Base-by-base conservation (phyloP, 2,329 filamentous ascomycete genomes). In the Teratosphaeria destructans region DNA sequence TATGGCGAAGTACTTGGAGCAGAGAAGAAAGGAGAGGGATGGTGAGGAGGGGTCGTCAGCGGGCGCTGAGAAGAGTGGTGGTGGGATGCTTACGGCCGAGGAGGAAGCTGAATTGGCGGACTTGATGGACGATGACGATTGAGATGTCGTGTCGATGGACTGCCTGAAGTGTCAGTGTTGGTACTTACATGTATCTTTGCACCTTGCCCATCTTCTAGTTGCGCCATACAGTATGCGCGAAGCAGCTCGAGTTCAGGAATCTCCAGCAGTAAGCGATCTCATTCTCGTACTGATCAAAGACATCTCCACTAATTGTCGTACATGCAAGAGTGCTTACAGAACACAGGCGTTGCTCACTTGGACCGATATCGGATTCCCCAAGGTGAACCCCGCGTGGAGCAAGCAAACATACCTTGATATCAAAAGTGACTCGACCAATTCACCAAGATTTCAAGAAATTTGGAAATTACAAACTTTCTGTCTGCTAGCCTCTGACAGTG, bases 91-190 rank as follows among this genome's bases (percentile, higher is more conserved):
- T 74, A 96, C 91, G 5, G 87, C 84, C 12, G 93, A 97, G 67
- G 94, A 99, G 73, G 93, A 97, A 74, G 87, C 88, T 4, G 94
- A 97, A 73, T 78, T 99, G 64, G 92, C 90, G 14, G 94, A 92
- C 64, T 76, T 99, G 71, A 89, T 99, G 89, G 90, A 86, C 59
- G 86, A 90, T 63, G 80, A 83, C 34, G 55, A 61, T 1, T 49
- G n/a, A 49, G 43, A n/a, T 49, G 8, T 19, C 43, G 43, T 23
- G 19, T 49, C 19, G 6, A 19, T 6, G 19, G 19, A 49, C 2
- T 5, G 16, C 8, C 5, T 49, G 43, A 23, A 10, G 2, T n/a
- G 6, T 23, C 23, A n/a, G 19, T 4, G 8, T 5, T 43, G 37
- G 11, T n/a, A 14, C 16, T 23, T 23, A 2, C 19, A 19, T 2